Evolutionary conservation across 345 rosid species (phyloP), one percentile per base, ranked within the genome.

Genomic region (Ceriops decandra): DNA sequence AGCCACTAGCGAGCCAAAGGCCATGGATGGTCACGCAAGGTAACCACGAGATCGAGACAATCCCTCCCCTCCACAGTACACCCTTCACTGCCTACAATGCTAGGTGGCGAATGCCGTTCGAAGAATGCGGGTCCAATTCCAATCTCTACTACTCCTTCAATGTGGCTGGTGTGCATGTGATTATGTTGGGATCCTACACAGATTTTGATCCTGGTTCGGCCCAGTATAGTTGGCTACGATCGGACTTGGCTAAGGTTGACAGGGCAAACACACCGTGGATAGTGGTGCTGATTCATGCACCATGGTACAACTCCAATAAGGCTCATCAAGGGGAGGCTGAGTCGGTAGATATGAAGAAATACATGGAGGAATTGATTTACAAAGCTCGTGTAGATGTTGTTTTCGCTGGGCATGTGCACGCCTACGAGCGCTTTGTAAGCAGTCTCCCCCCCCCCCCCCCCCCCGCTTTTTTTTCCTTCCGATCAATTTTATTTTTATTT

Each of bases 1-100:
- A 90, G 76, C 98, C 96, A 46, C 63, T 88, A 68, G 92, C 97
- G 2, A 87, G 97, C 82, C 83, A 77, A 52, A 67, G 90, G 30
- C 98, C 98, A 1, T 90, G 95, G 97, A 88, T 90, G 98, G 93
- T 90, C 28, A 93, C 93, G 4, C 85, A 88, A 57, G 97, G 98
- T 24, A 93, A 93, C 82, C 98, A 90, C 68, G 96, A 93, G 68
- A 10, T 85, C 11, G 97, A 93, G 70, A 72, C 30, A 47, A 7
- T 87, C 7, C 87, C 92, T 0, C 0, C 85, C 30, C 0, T 93
- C 57, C 97, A 89, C 52, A 0, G 1, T 1, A 7, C 30, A 0
- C 59, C 79, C 11, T 93, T 93, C 86, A 90, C 90, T 0, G 79
- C 97, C 69, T 93, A 86, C 79, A 85, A 85, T 38, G 69, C 92